Conservation (phyloP, 2,329 filamentous ascomycete genomes). For the Colletotrichum sp. region DNA sequence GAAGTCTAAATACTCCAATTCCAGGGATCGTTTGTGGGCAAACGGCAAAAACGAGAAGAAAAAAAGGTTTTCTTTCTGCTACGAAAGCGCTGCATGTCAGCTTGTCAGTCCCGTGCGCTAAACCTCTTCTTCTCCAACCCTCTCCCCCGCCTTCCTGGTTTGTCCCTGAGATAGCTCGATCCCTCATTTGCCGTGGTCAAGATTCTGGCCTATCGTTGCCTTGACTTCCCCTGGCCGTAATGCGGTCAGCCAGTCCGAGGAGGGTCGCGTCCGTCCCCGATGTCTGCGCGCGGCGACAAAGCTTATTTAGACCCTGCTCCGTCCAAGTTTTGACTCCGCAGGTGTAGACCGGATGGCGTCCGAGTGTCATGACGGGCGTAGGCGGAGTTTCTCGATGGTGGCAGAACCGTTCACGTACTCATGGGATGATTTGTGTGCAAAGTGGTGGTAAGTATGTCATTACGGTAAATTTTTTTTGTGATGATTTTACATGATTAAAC, state of each 20-base stretch:
- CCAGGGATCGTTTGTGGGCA: background rate
- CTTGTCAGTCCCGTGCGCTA: background rate
- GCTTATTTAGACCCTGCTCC: background rate
- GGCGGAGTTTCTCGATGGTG: background rate
- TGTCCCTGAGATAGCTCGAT: background rate
- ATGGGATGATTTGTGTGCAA: background rate
- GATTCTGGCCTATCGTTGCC: background rate
- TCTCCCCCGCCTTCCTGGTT: background rate
- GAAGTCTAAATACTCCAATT: background rate
- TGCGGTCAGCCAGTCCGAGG: background rate
- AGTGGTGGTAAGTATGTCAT: background rate
- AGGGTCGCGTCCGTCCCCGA: background rate
- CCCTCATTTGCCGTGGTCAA: background rate
- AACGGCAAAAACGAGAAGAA: background rate
- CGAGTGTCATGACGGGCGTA: background rate
- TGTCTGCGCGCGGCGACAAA: background rate
- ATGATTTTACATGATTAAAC: background rate
- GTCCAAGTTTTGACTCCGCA: background rate
- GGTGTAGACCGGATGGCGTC: background rate
- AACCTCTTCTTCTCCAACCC: background rate
- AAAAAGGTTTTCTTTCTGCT: background rate
- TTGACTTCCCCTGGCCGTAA: background rate
- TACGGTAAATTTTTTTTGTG: background rate
- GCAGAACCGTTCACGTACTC: background rate
- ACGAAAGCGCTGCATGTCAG: background rate